Evolutionary conservation across 306 rosid genomes (phyloP), one percentile per base, ranked within the genome.

Genomic region (Dicorynia guianensis): DNA sequence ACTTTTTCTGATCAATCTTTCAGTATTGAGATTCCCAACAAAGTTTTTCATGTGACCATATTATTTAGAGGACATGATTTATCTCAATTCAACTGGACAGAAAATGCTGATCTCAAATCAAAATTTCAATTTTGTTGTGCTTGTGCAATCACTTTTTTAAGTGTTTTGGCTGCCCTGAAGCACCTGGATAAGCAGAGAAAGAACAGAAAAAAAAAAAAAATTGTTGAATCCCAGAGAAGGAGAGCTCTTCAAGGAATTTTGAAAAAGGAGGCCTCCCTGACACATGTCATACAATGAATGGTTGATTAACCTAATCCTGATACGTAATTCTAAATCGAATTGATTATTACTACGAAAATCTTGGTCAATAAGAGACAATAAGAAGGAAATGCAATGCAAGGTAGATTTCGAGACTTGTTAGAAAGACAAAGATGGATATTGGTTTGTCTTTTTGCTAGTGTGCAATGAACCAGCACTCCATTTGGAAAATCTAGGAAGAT

Each of bases 401-500:
- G 55, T 50, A 38, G 61, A 46, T 79, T 70, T 68, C 75, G 77
- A 48, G 75, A 76, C 46, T 49, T 46, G 53, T 47, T 84, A 14
- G 66, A 65, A 49, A 61, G 52, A 17, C 47, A 64, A 58, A 66
- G 79, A 49, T 55, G 75, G 71, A 66, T 50, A 75, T 56, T 42
- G 11, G 54, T 53, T 69, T 79, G 82, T 83, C 84, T 60, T 72
- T 71, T 77, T 73, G 77, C 76, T 52, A 44, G 33, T 39, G 19
- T 90, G 75, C 89, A 85, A 65, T 67, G 89, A 61, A 82, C 77
- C 85, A 54, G 49, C 50, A 46, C 69, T 14, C 36, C 38, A 77
- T 78, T 83, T 75, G 36, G 58, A 71, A 71, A 75, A 80, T 64
- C 90, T 71, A 81, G 42, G 84, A 81, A 81, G 83, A 82, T 77